A percentile compares a stretch with the other conserved stretches of the same genome.
phyloP scores from a whole-genome alignment of 306 rosid genomes.

The Astragalus membranaceus region DNA sequence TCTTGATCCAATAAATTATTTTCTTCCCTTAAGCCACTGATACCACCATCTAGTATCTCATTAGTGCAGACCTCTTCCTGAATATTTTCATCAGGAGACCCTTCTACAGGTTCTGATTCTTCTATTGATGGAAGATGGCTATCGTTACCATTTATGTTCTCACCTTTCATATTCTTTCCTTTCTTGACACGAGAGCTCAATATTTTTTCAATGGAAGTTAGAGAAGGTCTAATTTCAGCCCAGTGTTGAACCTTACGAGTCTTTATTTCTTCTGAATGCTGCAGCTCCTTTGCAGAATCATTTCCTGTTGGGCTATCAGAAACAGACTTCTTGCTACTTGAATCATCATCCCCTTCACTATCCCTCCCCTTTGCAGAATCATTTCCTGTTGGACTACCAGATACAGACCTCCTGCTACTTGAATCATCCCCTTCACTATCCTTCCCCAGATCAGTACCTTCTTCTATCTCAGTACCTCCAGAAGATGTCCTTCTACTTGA shows the following conservation, averaged over 20 bases:
- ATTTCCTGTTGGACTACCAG: constrained; percentile 32
- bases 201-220: constrained; percentile 51
- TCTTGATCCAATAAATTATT: constrained; percentile 26
- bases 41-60: constrained; percentile 20
- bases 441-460: constrained; percentile 12
- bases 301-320: constrained; percentile 32
- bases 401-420: constrained; percentile 29
- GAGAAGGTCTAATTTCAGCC: constrained; percentile 59
- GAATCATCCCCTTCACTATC: constrained; percentile 28
- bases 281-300: constrained; percentile 35
- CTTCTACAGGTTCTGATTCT: constrained; percentile 31
- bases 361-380: background rate
- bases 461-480: constrained; percentile 19
- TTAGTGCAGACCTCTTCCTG: constrained; percentile 24
- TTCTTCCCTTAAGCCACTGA: constrained; percentile 21
- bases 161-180: constrained; percentile 32
- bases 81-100: constrained; percentile 25
- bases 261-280: constrained; percentile 41
- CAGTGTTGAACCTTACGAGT: constrained; percentile 42
- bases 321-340: constrained; percentile 30
- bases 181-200: constrained; percentile 56
- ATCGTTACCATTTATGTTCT: constrained; percentile 20
- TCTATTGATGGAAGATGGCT: constrained; percentile 39
- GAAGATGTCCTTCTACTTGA: constrained; percentile 6
- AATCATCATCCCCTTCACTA: constrained; percentile 26